These are phyloP conservation scores for Alternaria brassicicola DNA, from an alignment of 2,329 filamentous ascomycete genomes.

Conservation along the genomic window DNA sequence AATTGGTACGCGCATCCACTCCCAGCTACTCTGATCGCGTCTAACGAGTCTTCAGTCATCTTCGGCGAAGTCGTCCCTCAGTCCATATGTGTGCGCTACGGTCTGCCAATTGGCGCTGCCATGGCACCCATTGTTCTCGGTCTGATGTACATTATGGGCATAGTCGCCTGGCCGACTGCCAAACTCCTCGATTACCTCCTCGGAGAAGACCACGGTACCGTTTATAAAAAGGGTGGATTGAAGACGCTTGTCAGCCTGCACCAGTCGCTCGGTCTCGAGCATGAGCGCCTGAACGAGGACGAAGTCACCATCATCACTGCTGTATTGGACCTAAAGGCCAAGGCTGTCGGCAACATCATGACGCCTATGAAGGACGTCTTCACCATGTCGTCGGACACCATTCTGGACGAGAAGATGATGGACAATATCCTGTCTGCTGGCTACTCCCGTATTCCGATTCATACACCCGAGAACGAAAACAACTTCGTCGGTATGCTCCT, in stretches of 20 bases:
- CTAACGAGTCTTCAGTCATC: slow-evolving; percentile 69
- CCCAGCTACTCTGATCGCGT: background rate
- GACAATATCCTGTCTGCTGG: slow-evolving; percentile 90
- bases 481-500: slow-evolving; percentile 98
- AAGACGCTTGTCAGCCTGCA: slow-evolving; percentile 97
- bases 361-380: slow-evolving; percentile 98
- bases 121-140: slow-evolving; percentile 86
- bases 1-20: slow-evolving; percentile 69
- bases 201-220: slow-evolving; percentile 92
- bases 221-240: slow-evolving; percentile 97
- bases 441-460: slow-evolving; percentile 95
- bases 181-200: slow-evolving; percentile 93
- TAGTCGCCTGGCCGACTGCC: slow-evolving; percentile 91
- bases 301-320: slow-evolving; percentile 99
- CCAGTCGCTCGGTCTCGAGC: slow-evolving; percentile 82
- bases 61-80: slow-evolving; percentile 97
- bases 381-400: slow-evolving; percentile 91
- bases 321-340: slow-evolving; percentile 94
- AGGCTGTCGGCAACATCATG: slow-evolving; percentile 94
- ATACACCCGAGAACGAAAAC: slow-evolving; percentile 78
- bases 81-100: slow-evolving; percentile 94
- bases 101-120: slow-evolving; percentile 90
- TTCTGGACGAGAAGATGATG: slow-evolving; percentile 93
- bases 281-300: slow-evolving; percentile 90
- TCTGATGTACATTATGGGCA: slow-evolving; percentile 91